Evolutionary conservation across 441 rosid species (phyloP), one percentile per base, ranked within the genome.

Genomic region (Mallotus japonicus): DNA sequence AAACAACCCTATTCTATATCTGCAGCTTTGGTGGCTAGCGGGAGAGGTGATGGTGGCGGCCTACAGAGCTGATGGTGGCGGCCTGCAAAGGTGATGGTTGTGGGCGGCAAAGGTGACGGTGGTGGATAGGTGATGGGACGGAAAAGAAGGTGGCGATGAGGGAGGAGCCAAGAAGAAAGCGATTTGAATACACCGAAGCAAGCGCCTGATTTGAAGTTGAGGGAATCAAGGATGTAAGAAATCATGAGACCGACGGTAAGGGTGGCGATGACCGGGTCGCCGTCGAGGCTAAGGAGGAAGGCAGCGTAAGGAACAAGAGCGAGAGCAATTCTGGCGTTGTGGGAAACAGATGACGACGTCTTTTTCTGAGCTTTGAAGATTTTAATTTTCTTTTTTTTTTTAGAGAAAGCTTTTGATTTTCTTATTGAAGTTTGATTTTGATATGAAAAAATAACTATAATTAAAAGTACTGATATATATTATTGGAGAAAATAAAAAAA

Each of bases 251-350:
- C 96, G 3, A 90, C 78, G 62, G 93, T 92, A 22, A 95, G 87
- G 56, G 89, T 84, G 1, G 90, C 86, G 34, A 89, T 75, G 16
- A 92, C 97, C 55, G 98, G 89, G 44, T 89, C 73, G 71, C 97
- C 99, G 77, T 98, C 99, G 73, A 92, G 92, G 83, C 92, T 98
- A 37, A 92, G 95, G 69, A 95, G 91, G 77, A 92, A 95, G 47
- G 87, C 92, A 59, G 92, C 95, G 76, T 89, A 90, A 1, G 99
- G 99, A 55, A 82, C 90, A 11, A 92, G 90, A 28, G 96, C 92
- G 69, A 92, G 62, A 56, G 95, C 92, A 76, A 95, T 76, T 63
- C 95, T 86, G 51, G 87, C 81, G 73, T 92, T 92, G 88, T 95
- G 87, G 17, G 88, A 77, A 79, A 91, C 92, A 4, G 91, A 83